Base-by-base conservation (phyloP, 345 rosid species). In the Gynandropsis gynandra region DNA sequence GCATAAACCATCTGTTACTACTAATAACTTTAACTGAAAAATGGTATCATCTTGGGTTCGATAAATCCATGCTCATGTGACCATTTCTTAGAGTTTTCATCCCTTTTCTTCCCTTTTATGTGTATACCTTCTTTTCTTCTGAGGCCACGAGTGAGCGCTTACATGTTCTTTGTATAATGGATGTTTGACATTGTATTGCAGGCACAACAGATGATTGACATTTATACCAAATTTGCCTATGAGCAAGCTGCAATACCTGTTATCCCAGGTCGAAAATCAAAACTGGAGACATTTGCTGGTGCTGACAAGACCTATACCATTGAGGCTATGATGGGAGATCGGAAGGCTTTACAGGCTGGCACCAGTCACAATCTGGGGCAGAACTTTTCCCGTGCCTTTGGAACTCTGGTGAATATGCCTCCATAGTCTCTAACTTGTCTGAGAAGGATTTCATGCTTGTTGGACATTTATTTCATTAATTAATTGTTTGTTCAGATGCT, bases 241-340 rank as follows among this genome's bases (percentile, higher is more conserved):
- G 95, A 82, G 95, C 80, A 84, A 64, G 76, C 98, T 73, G 93
- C 95, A 44, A 82, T 92, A 75, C 96, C 96, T 69, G 87, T 92
- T 53, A 77, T 87, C 75, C 63, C 83, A 50, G 96, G 98, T 71
- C 69, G 93, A 73, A 90, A 90, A 65, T 90, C 89, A 18, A 87
- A 69, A 53, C 66, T 76, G 56, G 96, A 84, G 69, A 87, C 89
- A 17, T 87, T 92, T 77, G 96, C 93, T 72, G 96, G 96, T 72
- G 95, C 96, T 71, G 72, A 66, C 54, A 77, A 67, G 72, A 92
- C 95, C 10, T 84, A 82, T 58, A 92, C 96, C 16, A 87, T 92
- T 70, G 98, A 92, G 76, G 98, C 93, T 72, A 87, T 92, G 98
- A 92, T 92, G 96, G 98, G 96, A 61, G 98, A 92, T 71, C 73